Evolutionary conservation across 2,329 filamentous ascomycete species (phyloP).

Genomic region (Thelonectria olida): DNA sequence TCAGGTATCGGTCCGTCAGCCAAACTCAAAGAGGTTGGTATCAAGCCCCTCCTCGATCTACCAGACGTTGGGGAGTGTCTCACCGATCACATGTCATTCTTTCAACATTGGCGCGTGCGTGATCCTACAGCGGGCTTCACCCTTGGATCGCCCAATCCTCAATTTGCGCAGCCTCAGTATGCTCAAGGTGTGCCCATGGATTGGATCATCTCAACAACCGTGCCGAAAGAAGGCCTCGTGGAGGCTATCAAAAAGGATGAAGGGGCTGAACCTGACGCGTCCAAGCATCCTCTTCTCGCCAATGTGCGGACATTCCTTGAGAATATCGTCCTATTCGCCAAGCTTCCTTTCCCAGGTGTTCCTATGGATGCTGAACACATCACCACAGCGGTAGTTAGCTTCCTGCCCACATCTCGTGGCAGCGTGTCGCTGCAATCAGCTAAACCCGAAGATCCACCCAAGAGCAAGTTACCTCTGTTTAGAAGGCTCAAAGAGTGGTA

Average conservation of each 20-base stretch:
- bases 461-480: slow-evolving; percentile 22
- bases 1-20: slow-evolving; percentile 55
- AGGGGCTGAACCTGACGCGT: slow-evolving; percentile 40
- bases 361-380: slow-evolving; percentile 34
- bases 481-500: too few relatives aligned
- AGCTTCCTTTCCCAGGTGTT: slow-evolving; percentile 35
- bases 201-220: slow-evolving; percentile 45
- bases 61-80: slow-evolving; percentile 60
- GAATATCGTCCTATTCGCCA: slow-evolving; percentile 35
- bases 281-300: slow-evolving; percentile 45
- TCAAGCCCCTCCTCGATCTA: slow-evolving; percentile 48
- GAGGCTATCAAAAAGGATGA: slow-evolving; percentile 47
- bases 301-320: slow-evolving; percentile 35
- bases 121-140: slow-evolving; percentile 45
- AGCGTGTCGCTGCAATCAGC: slow-evolving; percentile 31
- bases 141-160: slow-evolving; percentile 45
- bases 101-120: slow-evolving; percentile 44
- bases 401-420: slow-evolving; percentile 38
- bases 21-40: slow-evolving; percentile 51
- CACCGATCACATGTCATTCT: slow-evolving; percentile 39
- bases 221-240: slow-evolving; percentile 41
- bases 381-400: slow-evolving; percentile 32
- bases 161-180: slow-evolving; percentile 49
- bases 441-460: slow-evolving; percentile 31
- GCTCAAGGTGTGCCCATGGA: slow-evolving; percentile 47